These are phyloP conservation scores for Suhomyces maxii DNA, from an alignment of 1,139 yeast genomes.

Conservation along the genomic window DNA sequence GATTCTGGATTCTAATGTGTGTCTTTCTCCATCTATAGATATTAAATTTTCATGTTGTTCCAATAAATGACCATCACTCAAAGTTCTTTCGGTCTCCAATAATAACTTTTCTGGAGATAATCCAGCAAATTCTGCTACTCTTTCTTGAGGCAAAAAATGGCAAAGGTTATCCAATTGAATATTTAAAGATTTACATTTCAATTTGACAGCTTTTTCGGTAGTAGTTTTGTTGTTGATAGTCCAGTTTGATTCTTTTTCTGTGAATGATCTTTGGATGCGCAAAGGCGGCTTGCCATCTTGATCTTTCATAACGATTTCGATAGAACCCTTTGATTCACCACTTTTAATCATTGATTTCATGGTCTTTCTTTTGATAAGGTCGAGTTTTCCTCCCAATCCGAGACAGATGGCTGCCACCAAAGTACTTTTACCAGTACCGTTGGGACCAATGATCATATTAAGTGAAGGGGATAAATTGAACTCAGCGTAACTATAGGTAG, in stretches of 20 bases:
- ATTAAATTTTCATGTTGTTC: slow-evolving; percentile 60
- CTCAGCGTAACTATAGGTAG: slow-evolving; percentile 77
- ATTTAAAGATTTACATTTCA: slow-evolving; percentile 51
- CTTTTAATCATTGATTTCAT: slow-evolving; percentile 75
- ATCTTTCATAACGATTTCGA: slow-evolving; percentile 68
- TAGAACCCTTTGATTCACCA: slow-evolving; percentile 56
- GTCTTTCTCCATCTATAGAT: slow-evolving; percentile 45
- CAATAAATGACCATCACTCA: slow-evolving; percentile 62
- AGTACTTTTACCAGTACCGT: slow-evolving; percentile 95
- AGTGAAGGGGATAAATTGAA: slow-evolving; percentile 79
- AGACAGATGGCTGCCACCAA: slow-evolving; percentile 91
- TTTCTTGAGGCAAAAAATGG: slow-evolving; percentile 92
- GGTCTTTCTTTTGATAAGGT: slow-evolving; percentile 76
- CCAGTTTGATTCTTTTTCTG: slow-evolving; percentile 60
- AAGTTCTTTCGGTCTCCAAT: slow-evolving; percentile 77
- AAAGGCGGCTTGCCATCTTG: slow-evolving; percentile 25
- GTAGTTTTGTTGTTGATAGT: slow-evolving; percentile 46
- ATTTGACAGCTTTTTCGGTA: slow-evolving; percentile 48
- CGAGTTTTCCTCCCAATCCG: slow-evolving; percentile 82
- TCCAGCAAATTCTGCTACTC: slow-evolving; percentile 91
- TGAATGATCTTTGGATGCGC: slow-evolving; percentile 39
- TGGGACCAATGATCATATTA: slow-evolving; percentile 95
- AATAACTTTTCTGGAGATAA: slow-evolving; percentile 74
- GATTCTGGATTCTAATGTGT: slow-evolving; percentile 26
- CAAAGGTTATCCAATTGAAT: slow-evolving; percentile 91